Evolutionary conservation across 768 basidiomycete genomes (phyloP).

Genomic region (Agaricus blazei): DNA sequence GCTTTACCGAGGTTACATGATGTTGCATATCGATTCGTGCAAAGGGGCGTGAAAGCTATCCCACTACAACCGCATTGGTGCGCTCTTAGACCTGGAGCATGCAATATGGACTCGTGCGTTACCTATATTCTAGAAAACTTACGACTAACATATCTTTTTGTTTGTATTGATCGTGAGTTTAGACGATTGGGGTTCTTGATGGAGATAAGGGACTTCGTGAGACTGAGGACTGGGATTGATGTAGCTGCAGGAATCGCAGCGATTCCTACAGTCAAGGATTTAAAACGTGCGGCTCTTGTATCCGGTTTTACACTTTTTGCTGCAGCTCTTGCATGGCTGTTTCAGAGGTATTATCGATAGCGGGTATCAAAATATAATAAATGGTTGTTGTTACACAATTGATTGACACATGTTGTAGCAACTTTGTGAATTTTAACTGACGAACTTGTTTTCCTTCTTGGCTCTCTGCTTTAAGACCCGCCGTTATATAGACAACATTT

Average conservation of each 20-base stretch:
- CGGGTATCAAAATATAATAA: too few species aligned
- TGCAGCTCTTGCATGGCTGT: too few species aligned
- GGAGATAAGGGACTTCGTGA: neutral
- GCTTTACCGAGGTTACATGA: conserved; percentile 71
- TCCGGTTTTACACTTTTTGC: too few species aligned
- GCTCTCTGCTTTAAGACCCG: too few species aligned
- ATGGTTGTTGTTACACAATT: too few species aligned
- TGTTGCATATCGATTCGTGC: conserved; percentile 52
- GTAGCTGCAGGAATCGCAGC: neutral
- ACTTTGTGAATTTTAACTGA: too few species aligned
- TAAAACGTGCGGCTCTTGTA: too few species aligned
- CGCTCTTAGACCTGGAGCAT: conserved; percentile 54
- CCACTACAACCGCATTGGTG: conserved; percentile 72
- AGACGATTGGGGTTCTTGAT: neutral
- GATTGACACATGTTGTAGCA: too few species aligned
- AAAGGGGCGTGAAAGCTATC: conserved; percentile 56
- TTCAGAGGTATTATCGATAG: too few species aligned
- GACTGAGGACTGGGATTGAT: neutral
- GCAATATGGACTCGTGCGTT: conserved; percentile 40
- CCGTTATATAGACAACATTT: too few species aligned
- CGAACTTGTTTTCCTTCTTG: too few species aligned
- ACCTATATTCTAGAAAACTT: neutral
- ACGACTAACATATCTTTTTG: neutral
- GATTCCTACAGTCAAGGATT: neutral
- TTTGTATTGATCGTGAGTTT: neutral